Evolutionary conservation across 2,329 filamentous ascomycete species (phyloP), one percentile per base, ranked within the genome.

Genomic region (Talaromyces sp.): DNA sequence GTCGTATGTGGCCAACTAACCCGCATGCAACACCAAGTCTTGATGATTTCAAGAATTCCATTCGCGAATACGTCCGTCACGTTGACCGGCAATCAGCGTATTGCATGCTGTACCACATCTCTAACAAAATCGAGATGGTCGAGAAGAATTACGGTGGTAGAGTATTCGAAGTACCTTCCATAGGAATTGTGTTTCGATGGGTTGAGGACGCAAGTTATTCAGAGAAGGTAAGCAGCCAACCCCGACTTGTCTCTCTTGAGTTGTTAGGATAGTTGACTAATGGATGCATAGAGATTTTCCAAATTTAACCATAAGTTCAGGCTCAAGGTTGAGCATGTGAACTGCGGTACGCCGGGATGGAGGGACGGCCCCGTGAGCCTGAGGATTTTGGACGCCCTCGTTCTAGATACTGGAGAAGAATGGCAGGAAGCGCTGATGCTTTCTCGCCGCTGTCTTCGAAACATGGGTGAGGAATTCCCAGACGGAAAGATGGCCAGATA

Each of bases 141-240:
- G 25, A 31, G 4, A 62, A 63, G 34, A 17, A 54, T 45, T 56
- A 54, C 22, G 38, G 27, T 2, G 25, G 61, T 17, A 38, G 27
- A 53, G 25, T 11, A 19, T 38, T 53, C 34, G 17, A 5, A 11
- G 61, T 63, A 2, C 61, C 61, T 17, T 63, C 61, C 3, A 27
- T 63, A 34, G 61, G 61, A 15, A 10, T 63, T 38, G 19, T 34
- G 3, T 63, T 63, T 34, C 40, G 61, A 36, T 58, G 61, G 51
- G 38, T 43, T 38, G 61, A 63, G 17, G 61, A 63, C 34, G 61
- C 61, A 47, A 43, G n/a, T 43, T 45, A 27, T 38, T 29, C 51
- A 47, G 29, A 27, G 29, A 15, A 17, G 19, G 61, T 58, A 63
- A 58, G 61, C 40, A 7, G 6, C 11, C 27, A 53, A 29, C 49